These are phyloP conservation scores for Chlamydomonas urium DNA, from an alignment of 139 green algal species.

Conservation along the genomic window DNA sequence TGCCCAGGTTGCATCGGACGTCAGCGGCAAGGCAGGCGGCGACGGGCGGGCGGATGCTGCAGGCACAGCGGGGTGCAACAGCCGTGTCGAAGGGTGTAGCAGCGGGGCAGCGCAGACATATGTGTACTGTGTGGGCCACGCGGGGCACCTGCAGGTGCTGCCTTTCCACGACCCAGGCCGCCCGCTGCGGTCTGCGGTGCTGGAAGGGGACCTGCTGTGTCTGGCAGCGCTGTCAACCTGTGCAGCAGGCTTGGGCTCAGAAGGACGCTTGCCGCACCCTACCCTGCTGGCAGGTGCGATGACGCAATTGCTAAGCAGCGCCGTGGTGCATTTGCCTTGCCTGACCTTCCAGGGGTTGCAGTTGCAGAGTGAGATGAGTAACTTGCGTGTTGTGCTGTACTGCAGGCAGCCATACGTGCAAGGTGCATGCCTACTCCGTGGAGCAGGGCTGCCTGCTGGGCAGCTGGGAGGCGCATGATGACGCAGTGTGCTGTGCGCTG, in stretches of 20 bases:
- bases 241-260: too few relatives aligned
- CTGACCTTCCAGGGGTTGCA: too few relatives aligned
- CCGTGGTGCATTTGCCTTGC: too few relatives aligned
- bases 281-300: too few relatives aligned
- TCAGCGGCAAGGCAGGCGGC: not conserved
- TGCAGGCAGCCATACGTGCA: conserved; percentile 39
- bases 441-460: conserved; percentile 50
- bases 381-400: too few relatives aligned
- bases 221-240: too few relatives aligned
- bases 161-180: not conserved
- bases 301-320: too few relatives aligned
- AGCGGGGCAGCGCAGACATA: conserved; percentile 2
- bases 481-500: conserved; percentile 58
- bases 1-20: not conserved
- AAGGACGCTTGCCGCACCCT: not conserved
- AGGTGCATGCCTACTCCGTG: conserved; percentile 36
- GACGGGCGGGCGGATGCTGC: not conserved
- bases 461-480: conserved; percentile 55
- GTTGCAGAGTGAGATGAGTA: too few relatives aligned
- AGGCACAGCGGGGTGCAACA: not conserved
- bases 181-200: conserved; percentile 28
- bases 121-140: conserved; percentile 35
- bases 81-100: not conserved
- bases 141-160: conserved; percentile 45
- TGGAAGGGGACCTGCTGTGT: conserved; percentile 44